Conservation (phyloP, 2,329 filamentous ascomycete genomes). For the Aspergillus sp. region DNA sequence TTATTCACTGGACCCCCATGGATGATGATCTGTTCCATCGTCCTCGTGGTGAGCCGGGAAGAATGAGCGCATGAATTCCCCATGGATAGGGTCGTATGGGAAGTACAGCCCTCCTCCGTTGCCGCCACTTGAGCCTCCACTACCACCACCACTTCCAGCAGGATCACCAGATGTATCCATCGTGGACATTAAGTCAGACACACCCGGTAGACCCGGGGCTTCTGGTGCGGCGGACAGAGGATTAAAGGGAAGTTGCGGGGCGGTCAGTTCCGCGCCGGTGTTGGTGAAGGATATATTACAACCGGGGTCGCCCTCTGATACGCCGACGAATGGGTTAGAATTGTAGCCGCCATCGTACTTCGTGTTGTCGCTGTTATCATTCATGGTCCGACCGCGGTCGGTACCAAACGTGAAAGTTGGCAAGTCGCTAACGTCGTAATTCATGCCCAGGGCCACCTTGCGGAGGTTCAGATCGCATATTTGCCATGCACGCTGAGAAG, state of each 20-base stretch:
- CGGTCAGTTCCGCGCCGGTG: too few species aligned
- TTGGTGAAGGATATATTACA: too few species aligned
- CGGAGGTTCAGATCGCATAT: constrained; percentile 32
- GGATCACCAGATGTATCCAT: too few species aligned
- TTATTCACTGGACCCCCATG: neutral
- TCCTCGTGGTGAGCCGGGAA: constrained; percentile 24
- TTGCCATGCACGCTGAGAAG: constrained; percentile 36
- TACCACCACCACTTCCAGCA: too few species aligned
- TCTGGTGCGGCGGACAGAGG: too few species aligned
- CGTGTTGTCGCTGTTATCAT: neutral
- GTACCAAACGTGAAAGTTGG: constrained; percentile 16
- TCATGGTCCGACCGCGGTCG: constrained; percentile 5
- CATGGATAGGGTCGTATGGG: constrained; percentile 32
- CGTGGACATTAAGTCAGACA: too few species aligned
- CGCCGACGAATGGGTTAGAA: neutral
- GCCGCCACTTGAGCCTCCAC: too few species aligned
- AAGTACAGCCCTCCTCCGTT: constrained; percentile 16
- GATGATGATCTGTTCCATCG: neutral
- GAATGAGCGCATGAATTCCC: constrained; percentile 33
- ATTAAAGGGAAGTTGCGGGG: too few species aligned
- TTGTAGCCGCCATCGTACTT: neutral
- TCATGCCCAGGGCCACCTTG: constrained; percentile 27
- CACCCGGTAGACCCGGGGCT: too few species aligned
- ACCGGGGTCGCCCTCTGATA: too few species aligned
- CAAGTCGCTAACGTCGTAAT: constrained; percentile 29